Evolutionary conservation across 176 grass and related monocot genomes (phyloP).

Genomic region (Bromus sterilis): DNA sequence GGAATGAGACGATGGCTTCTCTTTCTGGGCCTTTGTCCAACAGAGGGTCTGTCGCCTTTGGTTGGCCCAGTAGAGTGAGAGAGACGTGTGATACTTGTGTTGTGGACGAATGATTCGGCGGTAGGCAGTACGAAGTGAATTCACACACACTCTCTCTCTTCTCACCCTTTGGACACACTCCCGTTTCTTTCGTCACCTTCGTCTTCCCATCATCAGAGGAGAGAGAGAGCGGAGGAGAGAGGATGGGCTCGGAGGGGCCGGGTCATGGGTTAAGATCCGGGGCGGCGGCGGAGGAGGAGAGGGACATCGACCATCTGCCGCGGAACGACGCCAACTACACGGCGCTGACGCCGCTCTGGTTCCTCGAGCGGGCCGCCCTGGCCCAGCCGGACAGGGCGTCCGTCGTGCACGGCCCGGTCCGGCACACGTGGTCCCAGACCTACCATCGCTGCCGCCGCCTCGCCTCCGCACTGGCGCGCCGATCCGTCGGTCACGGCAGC

Average conservation of each 20-base stretch:
- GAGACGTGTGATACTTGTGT: too few species aligned
- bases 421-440: conserved; percentile 81
- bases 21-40: too few species aligned
- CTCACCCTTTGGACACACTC: neutral
- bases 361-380: conserved; percentile 84
- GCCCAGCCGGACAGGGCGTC: conserved; percentile 61
- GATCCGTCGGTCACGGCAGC: conserved; percentile 53
- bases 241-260: conserved; percentile 21
- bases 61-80: too few species aligned
- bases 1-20: too few species aligned
- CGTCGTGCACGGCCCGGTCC: conserved; percentile 60
- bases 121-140: too few species aligned
- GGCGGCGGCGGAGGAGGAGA: conserved; percentile 33
- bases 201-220: neutral
- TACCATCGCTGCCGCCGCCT: conserved; percentile 85
- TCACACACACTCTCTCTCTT: neutral
- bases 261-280: neutral
- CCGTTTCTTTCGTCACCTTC: neutral
- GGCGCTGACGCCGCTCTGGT: conserved; percentile 91
- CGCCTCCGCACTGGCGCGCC: conserved; percentile 63
- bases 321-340: conserved; percentile 84
- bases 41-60: too few species aligned
- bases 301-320: conserved; percentile 90
- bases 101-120: too few species aligned
- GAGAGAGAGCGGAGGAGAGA: neutral